Conservation (phyloP, 305 asterid species). For the Fraxinus baroniana region DNA sequence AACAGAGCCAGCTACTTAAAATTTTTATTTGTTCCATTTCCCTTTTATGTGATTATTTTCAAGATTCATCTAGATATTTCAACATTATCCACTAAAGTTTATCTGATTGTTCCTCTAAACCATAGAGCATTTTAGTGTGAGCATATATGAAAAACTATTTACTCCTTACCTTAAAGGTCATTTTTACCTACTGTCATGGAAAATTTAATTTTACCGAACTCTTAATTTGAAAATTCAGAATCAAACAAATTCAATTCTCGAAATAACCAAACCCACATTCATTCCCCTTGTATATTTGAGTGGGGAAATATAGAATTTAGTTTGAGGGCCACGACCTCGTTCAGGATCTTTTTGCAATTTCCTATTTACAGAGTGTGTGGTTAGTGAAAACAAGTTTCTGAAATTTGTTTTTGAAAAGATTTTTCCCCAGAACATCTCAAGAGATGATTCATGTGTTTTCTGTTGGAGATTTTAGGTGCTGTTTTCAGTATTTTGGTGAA, state of each 20-base stretch:
- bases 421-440: not conserved
- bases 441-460: not conserved
- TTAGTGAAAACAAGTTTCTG: not conserved
- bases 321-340: not conserved
- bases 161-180: not conserved
- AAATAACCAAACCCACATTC: not conserved
- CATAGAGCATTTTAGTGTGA: not conserved
- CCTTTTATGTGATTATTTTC: not conserved
- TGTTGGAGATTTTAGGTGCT: not conserved
- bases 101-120: not conserved
- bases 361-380: not conserved
- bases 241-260: not conserved
- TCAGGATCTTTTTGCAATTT: not conserved
- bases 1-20: not conserved
- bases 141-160: not conserved
- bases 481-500: not conserved
- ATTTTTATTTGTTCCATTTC: not conserved
- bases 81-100: not conserved
- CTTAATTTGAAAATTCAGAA: not conserved
- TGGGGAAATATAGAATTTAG: not conserved
- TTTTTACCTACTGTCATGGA: not conserved
- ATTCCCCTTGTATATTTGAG: not conserved
- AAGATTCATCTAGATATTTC: not conserved
- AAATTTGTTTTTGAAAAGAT: not conserved
- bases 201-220: not conserved